Conservation (phyloP, 176 grass and related monocot species). For the Pharus latifolius region DNA sequence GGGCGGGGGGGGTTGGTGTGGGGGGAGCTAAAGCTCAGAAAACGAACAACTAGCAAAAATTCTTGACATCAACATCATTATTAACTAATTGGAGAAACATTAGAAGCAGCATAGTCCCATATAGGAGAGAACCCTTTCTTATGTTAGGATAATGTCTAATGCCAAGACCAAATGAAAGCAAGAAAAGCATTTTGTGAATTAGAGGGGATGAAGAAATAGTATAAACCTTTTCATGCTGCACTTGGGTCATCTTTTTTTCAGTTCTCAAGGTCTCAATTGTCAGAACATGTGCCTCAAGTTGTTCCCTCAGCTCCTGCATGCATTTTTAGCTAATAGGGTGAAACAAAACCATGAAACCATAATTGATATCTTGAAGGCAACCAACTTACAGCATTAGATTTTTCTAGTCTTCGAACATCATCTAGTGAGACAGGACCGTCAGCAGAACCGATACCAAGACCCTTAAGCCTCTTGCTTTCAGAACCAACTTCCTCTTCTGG, state of each 20-base stretch:
- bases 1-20: too few species aligned
- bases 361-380: conserved; percentile 7
- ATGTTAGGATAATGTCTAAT: conserved; percentile 2
- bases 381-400: conserved; percentile 72
- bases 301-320: conserved; percentile 89
- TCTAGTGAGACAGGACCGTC: conserved; percentile 90
- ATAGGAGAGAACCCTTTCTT: not conserved
- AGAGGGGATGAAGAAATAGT: not conserved
- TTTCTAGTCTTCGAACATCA: conserved; percentile 84
- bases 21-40: too few species aligned
- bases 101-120: not conserved
- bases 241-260: conserved; percentile 34
- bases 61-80: not conserved
- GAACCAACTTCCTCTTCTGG: conserved; percentile 41
- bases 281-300: conserved; percentile 72
- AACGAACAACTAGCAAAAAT: not conserved
- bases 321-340: conserved; percentile 15
- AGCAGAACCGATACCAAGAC: conserved; percentile 89
- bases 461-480: conserved; percentile 86
- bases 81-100: not conserved
- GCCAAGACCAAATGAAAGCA: not conserved
- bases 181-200: not conserved
- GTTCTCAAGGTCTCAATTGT: conserved; percentile 68
- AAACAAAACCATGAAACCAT: not conserved
- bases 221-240: conserved; percentile 78